Conservation (phyloP, 805 yeast genomes). For the Komagataella ulmi region DNA sequence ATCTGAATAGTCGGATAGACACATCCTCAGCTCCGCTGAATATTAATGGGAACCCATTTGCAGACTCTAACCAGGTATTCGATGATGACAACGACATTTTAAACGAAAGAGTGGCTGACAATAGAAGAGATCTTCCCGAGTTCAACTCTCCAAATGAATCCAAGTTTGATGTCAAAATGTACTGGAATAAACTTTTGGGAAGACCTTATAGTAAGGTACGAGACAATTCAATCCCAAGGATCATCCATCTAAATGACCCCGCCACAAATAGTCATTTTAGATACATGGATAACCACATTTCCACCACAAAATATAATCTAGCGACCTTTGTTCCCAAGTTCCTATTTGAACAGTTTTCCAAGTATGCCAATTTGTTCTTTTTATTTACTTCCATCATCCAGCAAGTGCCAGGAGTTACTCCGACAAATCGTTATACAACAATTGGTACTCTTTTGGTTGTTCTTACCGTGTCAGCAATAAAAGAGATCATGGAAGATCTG, state of each 20-base stretch:
- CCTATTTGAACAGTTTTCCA: slow-evolving; percentile 90
- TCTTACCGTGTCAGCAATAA: slow-evolving; percentile 78
- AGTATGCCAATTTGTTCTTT: slow-evolving; percentile 91
- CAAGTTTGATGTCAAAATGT: slow-evolving; percentile 5
- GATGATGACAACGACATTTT: slow-evolving; percentile 7
- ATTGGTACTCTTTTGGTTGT: slow-evolving; percentile 84
- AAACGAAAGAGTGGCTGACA: background rate
- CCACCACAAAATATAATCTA: slow-evolving; percentile 88
- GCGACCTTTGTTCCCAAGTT: slow-evolving; percentile 94
- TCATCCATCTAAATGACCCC: slow-evolving; percentile 56
- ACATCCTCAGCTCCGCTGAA: background rate
- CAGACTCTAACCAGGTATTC: background rate
- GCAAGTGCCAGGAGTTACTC: slow-evolving; percentile 94
- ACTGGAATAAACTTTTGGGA: slow-evolving; percentile 3
- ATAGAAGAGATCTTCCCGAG: slow-evolving; percentile 1
- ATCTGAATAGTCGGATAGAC: background rate
- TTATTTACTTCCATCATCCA: slow-evolving; percentile 86
- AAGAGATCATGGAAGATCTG: slow-evolving; percentile 82
- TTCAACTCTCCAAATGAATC: background rate
- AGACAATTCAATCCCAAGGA: slow-evolving; percentile 33
- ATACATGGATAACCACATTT: slow-evolving; percentile 72
- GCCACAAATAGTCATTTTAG: slow-evolving; percentile 37
- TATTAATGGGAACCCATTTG: background rate
- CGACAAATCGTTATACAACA: slow-evolving; percentile 92
- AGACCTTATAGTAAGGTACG: background rate